A percentile compares a stretch with the other conserved stretches of the same genome.
These are phyloP conservation scores for Thyridium curvatum DNA, from an alignment of 2,329 filamentous ascomycete genomes.

Conservation along the genomic window DNA sequence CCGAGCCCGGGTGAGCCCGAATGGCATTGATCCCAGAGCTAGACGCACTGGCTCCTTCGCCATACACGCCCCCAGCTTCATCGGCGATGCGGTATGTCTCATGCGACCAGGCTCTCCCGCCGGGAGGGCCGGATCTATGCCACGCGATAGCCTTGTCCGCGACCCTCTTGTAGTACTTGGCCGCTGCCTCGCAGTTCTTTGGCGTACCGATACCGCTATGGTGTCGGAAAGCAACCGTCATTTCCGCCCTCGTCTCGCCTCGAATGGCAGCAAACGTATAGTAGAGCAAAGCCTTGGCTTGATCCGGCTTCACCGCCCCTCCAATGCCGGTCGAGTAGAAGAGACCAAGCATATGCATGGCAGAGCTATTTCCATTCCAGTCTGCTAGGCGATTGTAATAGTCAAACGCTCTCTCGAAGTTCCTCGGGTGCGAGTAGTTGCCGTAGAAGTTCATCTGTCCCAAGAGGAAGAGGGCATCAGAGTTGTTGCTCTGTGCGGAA, in stretches of 20 bases:
- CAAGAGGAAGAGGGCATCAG: constrained; percentile 82
- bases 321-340: constrained; percentile 94
- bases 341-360: constrained; percentile 91
- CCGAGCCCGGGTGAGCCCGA: constrained; percentile 65
- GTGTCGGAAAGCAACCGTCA: constrained; percentile 86
- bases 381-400: constrained; percentile 75
- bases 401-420: constrained; percentile 73
- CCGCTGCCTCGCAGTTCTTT: constrained; percentile 78
- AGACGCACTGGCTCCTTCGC: constrained; percentile 85
- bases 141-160: constrained; percentile 89
- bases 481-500: constrained; percentile 51
- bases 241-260: constrained; percentile 80
- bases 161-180: constrained; percentile 85
- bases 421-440: constrained; percentile 80
- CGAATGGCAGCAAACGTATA: constrained; percentile 87
- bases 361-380: constrained; percentile 78
- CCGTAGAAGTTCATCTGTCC: constrained; percentile 97
- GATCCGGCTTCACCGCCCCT: constrained; percentile 72
- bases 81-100: constrained; percentile 86
- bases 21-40: constrained; percentile 81
- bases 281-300: constrained; percentile 87
- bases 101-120: constrained; percentile 69
- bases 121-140: constrained; percentile 84
- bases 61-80: constrained; percentile 86
- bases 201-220: constrained; percentile 79